Evolutionary conservation across 1,284 basidiomycete genomes (phyloP).

Genomic region (Mycosarcoma mackinlayi): DNA sequence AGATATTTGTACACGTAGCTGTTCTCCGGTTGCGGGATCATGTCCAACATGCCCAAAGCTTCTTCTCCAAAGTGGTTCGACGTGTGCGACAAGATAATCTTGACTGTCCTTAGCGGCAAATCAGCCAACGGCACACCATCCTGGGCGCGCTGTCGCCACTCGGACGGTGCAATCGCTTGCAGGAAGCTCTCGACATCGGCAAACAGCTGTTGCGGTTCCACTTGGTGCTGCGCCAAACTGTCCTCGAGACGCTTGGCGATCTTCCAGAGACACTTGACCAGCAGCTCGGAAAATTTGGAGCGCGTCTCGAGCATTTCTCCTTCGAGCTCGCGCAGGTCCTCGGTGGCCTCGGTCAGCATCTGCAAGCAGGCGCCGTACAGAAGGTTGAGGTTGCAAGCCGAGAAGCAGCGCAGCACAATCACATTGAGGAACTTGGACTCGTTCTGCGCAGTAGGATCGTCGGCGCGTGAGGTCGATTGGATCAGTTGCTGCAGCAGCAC

Average conservation of each 20-base stretch:
- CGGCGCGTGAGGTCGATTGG: constrained; percentile 71
- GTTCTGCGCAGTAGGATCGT: constrained; percentile 73
- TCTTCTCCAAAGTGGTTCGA: constrained; percentile 57
- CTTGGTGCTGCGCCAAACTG: constrained; percentile 81
- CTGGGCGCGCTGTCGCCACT: constrained; percentile 90
- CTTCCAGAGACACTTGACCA: constrained; percentile 99
- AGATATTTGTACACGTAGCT: constrained; percentile 65
- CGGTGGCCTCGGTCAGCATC: constrained; percentile 86
- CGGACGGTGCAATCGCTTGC: constrained; percentile 90
- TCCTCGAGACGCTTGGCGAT: constrained; percentile 92
- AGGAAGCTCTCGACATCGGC: constrained; percentile 95
- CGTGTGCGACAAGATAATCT: constrained; percentile 72
- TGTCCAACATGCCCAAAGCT: constrained; percentile 57
- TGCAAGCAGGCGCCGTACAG: constrained; percentile 88
- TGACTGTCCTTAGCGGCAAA: constrained; percentile 95
- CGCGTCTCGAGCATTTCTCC: constrained; percentile 65
- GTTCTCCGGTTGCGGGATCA: constrained; percentile 59
- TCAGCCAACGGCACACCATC: constrained; percentile 93
- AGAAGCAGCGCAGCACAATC: constrained; percentile 92
- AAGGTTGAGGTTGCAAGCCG: constrained; percentile 87
- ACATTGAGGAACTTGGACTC: constrained; percentile 96
- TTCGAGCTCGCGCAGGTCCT: constrained; percentile 77
- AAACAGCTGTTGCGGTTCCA: constrained; percentile 89
- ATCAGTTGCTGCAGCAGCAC: constrained; percentile 89
- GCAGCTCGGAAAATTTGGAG: constrained; percentile 91